Percentiles rank a stretch among this genome's conserved stretches.
These are phyloP conservation scores for Silene latifolia DNA, from an alignment of 148 eudicot genomes.

Conservation along the genomic window DNA sequence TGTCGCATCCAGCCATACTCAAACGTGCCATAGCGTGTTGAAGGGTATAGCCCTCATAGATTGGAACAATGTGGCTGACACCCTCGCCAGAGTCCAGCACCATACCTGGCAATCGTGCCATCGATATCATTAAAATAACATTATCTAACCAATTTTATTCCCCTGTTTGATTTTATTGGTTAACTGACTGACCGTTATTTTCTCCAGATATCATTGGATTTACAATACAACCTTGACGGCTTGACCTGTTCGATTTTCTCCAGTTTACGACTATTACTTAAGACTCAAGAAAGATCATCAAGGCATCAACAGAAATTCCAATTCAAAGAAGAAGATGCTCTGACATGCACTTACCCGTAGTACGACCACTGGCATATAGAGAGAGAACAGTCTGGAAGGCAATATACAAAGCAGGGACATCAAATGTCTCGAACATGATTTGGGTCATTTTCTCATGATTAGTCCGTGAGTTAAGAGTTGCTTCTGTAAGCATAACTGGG, in stretches of 20 bases:
- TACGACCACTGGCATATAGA: slow-evolving; percentile 47
- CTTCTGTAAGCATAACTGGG: slow-evolving; percentile 52
- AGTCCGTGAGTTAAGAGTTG: slow-evolving; percentile 50
- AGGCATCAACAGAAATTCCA: too few species aligned
- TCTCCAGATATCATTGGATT: too few species aligned
- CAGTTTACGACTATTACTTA: too few species aligned
- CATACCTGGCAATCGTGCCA: slow-evolving; percentile 32
- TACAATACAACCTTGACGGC: too few species aligned
- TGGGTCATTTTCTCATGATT: slow-evolving; percentile 52
- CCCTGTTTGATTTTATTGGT: too few species aligned
- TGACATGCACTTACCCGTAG: slow-evolving; percentile 35
- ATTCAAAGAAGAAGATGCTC: neutral
- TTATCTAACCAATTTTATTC: too few species aligned
- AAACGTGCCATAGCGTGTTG: slow-evolving; percentile 50
- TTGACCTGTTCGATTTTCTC: too few species aligned
- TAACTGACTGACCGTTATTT: too few species aligned
- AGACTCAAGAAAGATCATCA: too few species aligned
- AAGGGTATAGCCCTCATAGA: slow-evolving; percentile 43
- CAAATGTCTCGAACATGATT: slow-evolving; percentile 45
- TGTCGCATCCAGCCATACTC: slow-evolving; percentile 55
- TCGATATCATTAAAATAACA: neutral
- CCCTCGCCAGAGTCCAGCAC: slow-evolving; percentile 51
- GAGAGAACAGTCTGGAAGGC: slow-evolving; percentile 48
- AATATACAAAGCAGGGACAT: slow-evolving; percentile 45
- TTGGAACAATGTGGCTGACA: slow-evolving; percentile 49